Base-by-base conservation (phyloP, 176 grass and related monocot genomes). In the Dendrocalamus sinicus region DNA sequence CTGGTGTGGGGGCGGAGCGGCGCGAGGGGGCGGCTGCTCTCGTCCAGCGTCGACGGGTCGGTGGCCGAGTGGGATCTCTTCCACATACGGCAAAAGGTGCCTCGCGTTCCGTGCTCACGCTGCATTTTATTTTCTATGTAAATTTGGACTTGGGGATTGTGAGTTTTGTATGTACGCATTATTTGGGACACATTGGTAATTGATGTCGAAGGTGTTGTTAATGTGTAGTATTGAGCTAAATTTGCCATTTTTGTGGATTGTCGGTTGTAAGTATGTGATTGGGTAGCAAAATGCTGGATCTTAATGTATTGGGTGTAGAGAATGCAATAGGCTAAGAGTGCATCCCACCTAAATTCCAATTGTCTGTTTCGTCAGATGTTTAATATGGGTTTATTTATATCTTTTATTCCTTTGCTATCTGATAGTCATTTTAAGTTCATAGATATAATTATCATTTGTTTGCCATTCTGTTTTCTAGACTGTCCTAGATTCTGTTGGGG, bases 61-160 rank as follows among this genome's bases (percentile, higher is more conserved):
- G 93, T 99, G 58, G 59, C 84, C 12, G 97, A 99, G 71, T 99
- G 97, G 97, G 94, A 99, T 88, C 83, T 99, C 45, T 92, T 91
- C 83, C 77, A 88, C 59, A 75, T 96, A 10, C 81, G 70, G 22
- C 84, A 99, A 53, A 94, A 96, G 90, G 97, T 99, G 64, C 12
- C 32, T 67, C 23, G 8, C 58, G 81, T 52, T 7, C 9, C 20
- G 20, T 79, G 79, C 28, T 79, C 80, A 26, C 20, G 19, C 74
- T 64, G 28, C 63, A 68, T 87, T 80, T 80, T 46, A 46, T 3
- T 87, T 83, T 44, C 60, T 12, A 20, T 80, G 14, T 16, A 43
- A 55, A 66, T 16, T 51, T 37, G 24, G n/a, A 58, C 32, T 32
- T 35, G 6, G 24, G 11, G 23, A 68, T 24, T 8, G n/a, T 24